Conservation (phyloP, 164 flowering plant species). For the Taxillus chinensis region DNA sequence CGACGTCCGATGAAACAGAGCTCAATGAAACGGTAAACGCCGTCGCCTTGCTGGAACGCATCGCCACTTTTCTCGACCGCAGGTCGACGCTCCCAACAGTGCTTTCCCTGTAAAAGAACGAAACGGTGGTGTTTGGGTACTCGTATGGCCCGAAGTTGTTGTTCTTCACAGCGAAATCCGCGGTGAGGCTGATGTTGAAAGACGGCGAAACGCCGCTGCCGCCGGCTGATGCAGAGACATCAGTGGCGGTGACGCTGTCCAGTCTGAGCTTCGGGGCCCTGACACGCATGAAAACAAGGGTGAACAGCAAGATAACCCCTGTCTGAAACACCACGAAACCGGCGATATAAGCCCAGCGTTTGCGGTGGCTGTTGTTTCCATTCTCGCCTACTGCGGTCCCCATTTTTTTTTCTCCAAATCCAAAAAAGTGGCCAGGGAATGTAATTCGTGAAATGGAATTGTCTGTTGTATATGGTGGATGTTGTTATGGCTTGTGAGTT, state of each 20-base stretch:
- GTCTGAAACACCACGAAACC: constrained; percentile 7
- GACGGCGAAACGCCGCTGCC: neutral
- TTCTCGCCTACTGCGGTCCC: too few species aligned
- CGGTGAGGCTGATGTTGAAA: constrained; percentile 3
- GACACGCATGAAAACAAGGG: constrained; percentile 5
- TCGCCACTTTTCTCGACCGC: neutral
- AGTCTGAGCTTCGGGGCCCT: constrained; percentile 11
- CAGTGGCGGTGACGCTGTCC: neutral
- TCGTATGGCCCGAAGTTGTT: constrained; percentile 10
- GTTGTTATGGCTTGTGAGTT: too few species aligned
- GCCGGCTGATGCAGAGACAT: too few species aligned
- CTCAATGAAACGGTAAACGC: neutral
- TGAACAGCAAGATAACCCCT: constrained; percentile 4
- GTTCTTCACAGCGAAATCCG: constrained; percentile 8
- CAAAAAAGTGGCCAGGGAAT: too few species aligned
- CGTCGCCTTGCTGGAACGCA: neutral
- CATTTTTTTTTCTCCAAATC: too few species aligned
- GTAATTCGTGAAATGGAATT: too few species aligned
- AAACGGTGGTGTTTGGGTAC: constrained; percentile 3
- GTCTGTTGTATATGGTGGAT: too few species aligned
- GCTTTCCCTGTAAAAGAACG: constrained; percentile 2
- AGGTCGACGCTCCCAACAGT: neutral
- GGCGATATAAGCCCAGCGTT: neutral
- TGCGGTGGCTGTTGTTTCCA: neutral
- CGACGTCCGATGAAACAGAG: neutral